A percentile compares a stretch with the other conserved stretches of the same genome.
phyloP scores from a whole-genome alignment of 495 filamentous ascomycete genomes.

The Symbiotaphrina buchneri region DNA sequence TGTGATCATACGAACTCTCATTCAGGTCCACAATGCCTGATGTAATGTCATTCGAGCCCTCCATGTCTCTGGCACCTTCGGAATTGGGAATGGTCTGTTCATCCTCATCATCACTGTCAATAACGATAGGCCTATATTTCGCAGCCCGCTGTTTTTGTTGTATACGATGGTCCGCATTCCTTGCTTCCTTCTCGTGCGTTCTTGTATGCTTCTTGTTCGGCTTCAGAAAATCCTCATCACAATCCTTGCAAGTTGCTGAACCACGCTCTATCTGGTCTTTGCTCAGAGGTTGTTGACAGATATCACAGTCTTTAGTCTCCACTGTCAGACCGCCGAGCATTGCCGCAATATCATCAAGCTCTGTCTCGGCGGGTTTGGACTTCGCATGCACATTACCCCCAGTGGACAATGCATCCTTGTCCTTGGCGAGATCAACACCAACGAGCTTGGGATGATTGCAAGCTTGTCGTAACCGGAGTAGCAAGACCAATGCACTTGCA shows the following conservation, averaged over 20 bases:
- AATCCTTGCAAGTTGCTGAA: conserved; percentile 45
- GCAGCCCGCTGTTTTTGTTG: conserved; percentile 16
- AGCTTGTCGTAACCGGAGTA: conserved; percentile 72
- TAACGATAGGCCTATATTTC: conserved; percentile 27
- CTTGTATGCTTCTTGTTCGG: conserved; percentile 5
- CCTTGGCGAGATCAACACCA: conserved; percentile 60
- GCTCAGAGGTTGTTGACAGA: conserved; percentile 55
- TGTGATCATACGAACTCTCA: too few species aligned
- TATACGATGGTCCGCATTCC: too few species aligned
- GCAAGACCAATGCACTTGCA: conserved; percentile 64
- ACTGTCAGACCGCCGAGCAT: conserved; percentile 69
- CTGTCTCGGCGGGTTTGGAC: conserved; percentile 21
- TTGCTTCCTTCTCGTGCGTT: neutral
- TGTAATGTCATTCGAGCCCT: conserved; percentile 7
- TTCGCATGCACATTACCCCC: conserved; percentile 20
- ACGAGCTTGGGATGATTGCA: conserved; percentile 87
- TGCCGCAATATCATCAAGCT: conserved; percentile 65
- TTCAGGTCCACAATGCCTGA: too few species aligned
- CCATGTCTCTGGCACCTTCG: conserved; percentile 6
- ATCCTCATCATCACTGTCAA: conserved; percentile 40
- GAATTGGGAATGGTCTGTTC: conserved; percentile 4
- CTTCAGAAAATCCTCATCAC: conserved; percentile 36
- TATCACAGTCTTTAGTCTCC: conserved; percentile 63
- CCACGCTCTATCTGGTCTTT: conserved; percentile 30
- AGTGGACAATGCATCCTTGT: conserved; percentile 52